Percentiles rank a stretch among this genome's conserved stretches.
phyloP scores from a whole-genome alignment of 2,329 filamentous ascomycete genomes.

The Sphaerulina musiva region DNA sequence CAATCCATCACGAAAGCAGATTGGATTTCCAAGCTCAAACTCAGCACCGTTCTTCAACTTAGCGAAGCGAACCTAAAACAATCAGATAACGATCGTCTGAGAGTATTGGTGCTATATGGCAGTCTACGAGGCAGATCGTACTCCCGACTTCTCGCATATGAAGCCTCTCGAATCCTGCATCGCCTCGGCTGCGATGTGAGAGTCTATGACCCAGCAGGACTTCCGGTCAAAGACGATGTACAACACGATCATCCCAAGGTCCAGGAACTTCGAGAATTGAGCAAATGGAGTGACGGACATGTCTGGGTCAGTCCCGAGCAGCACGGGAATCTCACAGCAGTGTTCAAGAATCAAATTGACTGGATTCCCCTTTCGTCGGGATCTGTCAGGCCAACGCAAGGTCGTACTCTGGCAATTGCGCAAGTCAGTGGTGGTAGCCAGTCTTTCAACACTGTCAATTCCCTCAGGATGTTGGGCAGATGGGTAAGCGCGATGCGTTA shows the following conservation, averaged over 20 bases:
- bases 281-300: conserved; percentile 60
- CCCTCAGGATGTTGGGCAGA: conserved; percentile 57
- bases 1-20: conserved; percentile 32
- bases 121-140: conserved; percentile 55
- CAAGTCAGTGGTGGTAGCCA: conserved; percentile 61
- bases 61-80: conserved; percentile 43
- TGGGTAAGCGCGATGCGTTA: conserved; percentile 38
- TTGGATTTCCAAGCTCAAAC: conserved; percentile 53
- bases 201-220: conserved; percentile 51
- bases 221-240: conserved; percentile 59
- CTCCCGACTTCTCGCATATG: conserved; percentile 54
- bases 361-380: conserved; percentile 60
- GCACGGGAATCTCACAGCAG: conserved; percentile 58
- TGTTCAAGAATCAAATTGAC: conserved; percentile 66
- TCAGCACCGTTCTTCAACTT: conserved; percentile 49
- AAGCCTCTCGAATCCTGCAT: conserved; percentile 55
- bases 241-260: conserved; percentile 55
- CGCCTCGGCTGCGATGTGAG: conserved; percentile 61
- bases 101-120: conserved; percentile 56
- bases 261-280: conserved; percentile 55
- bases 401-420: conserved; percentile 55
- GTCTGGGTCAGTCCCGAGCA: conserved; percentile 62
- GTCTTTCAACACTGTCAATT: conserved; percentile 62
- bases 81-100: conserved; percentile 40
- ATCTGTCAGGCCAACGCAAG: conserved; percentile 59